Conservation (phyloP, 352 stramenopile species). For the Phytophthora boehmeriae region DNA sequence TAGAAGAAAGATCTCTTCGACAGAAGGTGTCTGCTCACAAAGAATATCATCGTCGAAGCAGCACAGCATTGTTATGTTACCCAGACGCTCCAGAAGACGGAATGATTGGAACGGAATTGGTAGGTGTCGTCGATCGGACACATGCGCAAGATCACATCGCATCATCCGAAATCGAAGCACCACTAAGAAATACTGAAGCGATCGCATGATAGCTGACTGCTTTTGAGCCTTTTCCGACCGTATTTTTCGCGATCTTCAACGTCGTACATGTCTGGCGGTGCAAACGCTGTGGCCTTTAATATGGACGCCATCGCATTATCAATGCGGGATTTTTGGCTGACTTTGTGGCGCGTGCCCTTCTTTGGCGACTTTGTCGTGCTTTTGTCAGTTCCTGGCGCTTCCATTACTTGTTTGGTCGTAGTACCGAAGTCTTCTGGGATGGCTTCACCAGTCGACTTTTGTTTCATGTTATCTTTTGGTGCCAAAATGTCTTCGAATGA, state of each 20-base stretch:
- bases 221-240: slow-evolving; percentile 72
- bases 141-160: slow-evolving; percentile 56
- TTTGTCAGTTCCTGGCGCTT: background rate
- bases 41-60: slow-evolving; percentile 90
- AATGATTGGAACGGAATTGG: slow-evolving; percentile 79
- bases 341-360: background rate
- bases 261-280: slow-evolving; percentile 71
- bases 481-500: slow-evolving; percentile 75
- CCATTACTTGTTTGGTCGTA: background rate
- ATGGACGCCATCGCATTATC: slow-evolving; percentile 36
- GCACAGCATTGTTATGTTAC: slow-evolving; percentile 88
- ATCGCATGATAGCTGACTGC: slow-evolving; percentile 68
- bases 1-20: slow-evolving; percentile 87
- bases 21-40: slow-evolving; percentile 77
- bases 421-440: background rate
- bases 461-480: slow-evolving; percentile 26
- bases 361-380: slow-evolving; percentile 12
- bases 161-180: slow-evolving; percentile 72
- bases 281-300: slow-evolving; percentile 32
- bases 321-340: slow-evolving; percentile 22
- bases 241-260: slow-evolving; percentile 85
- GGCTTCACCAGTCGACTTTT: slow-evolving; percentile 9
- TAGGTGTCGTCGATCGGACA: slow-evolving; percentile 42
- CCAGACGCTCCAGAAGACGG: slow-evolving; percentile 77
- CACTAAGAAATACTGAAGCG: slow-evolving; percentile 77